Percentiles rank a stretch among this genome's conserved stretches.
Conservation (phyloP, 306 rosid genomes). For the Rubus idaeus region DNA sequence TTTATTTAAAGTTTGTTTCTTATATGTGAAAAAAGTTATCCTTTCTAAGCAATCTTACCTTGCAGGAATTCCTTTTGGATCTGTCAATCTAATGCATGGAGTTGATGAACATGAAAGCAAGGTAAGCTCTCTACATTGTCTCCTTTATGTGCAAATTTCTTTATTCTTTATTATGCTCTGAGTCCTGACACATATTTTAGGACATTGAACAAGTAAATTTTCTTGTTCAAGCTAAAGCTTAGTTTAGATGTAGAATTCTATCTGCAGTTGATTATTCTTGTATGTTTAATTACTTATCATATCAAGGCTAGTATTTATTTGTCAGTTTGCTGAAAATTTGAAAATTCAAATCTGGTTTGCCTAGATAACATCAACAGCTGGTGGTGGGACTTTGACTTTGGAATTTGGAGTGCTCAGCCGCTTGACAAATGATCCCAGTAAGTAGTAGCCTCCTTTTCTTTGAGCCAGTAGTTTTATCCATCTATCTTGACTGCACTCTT, state of each 20-base stretch:
- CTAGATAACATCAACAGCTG: conserved; percentile 98
- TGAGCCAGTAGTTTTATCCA: background rate
- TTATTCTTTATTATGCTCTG: background rate
- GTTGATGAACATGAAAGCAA: conserved; percentile 97
- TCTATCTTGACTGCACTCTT: background rate
- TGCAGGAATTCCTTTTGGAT: conserved; percentile 98
- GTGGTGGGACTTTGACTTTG: conserved; percentile 97
- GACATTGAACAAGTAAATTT: background rate
- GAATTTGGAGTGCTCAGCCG: conserved; percentile 96
- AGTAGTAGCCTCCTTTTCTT: conserved; percentile 34
- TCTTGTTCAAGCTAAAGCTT: background rate
- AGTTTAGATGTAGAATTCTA: conserved; percentile 2
- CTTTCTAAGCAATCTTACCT: conserved; percentile 17
- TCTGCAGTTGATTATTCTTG: background rate
- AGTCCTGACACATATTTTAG: background rate
- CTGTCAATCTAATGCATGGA: conserved; percentile 91
- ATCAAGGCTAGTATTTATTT: conserved; percentile 7
- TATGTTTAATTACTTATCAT: conserved; percentile 8
- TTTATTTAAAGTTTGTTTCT: background rate
- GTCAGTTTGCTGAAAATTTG: conserved; percentile 20
- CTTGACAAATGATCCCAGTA: conserved; percentile 86
- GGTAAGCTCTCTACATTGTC: conserved; percentile 51
- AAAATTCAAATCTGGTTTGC: conserved; percentile 17
- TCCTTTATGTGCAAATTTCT: conserved; percentile 31
- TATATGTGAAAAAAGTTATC: background rate